Percentiles rank a stretch among this genome's conserved stretches.
phyloP scores from a whole-genome alignment of 768 basidiomycete genomes.

The Leccinum imitatum region DNA sequence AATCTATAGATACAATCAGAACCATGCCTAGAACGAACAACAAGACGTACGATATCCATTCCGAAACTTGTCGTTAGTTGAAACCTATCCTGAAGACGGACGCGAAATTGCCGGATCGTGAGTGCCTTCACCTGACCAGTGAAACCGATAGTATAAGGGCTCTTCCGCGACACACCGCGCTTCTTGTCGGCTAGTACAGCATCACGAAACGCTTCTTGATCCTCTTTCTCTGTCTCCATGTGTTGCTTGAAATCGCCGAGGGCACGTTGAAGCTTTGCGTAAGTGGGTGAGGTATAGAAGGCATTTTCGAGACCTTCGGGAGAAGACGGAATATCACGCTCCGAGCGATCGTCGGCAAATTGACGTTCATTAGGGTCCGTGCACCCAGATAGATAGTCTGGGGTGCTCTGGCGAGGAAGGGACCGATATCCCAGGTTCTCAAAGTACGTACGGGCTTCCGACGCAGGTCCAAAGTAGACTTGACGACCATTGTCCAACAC shows the following conservation, averaged over 20 bases:
- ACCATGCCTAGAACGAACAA: background rate
- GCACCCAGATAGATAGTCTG: constrained; percentile 83
- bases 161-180: constrained; percentile 71
- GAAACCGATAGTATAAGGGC: constrained; percentile 83
- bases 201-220: constrained; percentile 75
- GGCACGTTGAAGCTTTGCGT: constrained; percentile 42
- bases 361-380: constrained; percentile 86
- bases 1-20: constrained; percentile 10
- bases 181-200: constrained; percentile 79
- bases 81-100: constrained; percentile 73
- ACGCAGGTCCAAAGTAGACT: constrained; percentile 76
- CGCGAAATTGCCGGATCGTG: constrained; percentile 70
- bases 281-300: constrained; percentile 51
- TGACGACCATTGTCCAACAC: constrained; percentile 79
- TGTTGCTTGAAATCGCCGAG: constrained; percentile 54
- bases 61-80: constrained; percentile 71
- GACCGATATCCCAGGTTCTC: constrained; percentile 68
- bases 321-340: constrained; percentile 55
- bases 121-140: constrained; percentile 69
- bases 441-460: constrained; percentile 78
- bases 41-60: constrained; percentile 52
- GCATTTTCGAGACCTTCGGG: constrained; percentile 67
- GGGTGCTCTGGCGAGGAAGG: constrained; percentile 79
- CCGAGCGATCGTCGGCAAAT: constrained; percentile 62
- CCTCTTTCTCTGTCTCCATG: constrained; percentile 59